Base-by-base conservation (phyloP, 2,329 filamentous ascomycete genomes). In the Talaromyces amestolkiae region DNA sequence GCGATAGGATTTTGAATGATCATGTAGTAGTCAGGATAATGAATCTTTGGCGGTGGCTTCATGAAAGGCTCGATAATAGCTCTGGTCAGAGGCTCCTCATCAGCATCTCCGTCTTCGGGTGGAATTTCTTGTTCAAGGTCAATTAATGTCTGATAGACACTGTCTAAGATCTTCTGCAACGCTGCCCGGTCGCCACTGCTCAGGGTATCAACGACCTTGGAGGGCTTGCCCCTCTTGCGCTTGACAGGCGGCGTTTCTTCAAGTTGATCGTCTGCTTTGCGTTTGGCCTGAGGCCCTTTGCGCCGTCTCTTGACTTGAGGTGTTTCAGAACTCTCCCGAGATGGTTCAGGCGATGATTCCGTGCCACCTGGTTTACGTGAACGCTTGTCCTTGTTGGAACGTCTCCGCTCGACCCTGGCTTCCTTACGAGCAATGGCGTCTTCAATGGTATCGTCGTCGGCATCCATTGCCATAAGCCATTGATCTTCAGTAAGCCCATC, bases 401-500 rank as follows among this genome's bases (percentile, higher is more conserved):
- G 88, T 41, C 93, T 89, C 76, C 89, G 91, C 68, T 92, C 91
- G 69, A 93, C 92, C 62, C 91, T 88, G 4, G 92, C 92, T 75
- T 93, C 89, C 74, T 97, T 98, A 47, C 95, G 89, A 41, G 91
- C 91, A 43, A 96, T 93, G 2, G 95, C 95, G 63, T 92, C 93
- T 75, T 98, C 95, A 35, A 97, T 93, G 0, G 88, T 89, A 75
- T 99, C 95, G 1, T 99, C 95, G 60, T 97, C 93, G 67, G 96
- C 94, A 75, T 99, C 95, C 37, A 99, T 94, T 63, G 95, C 95
- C 83, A 97, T 94, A 61, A 98, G 86, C 95, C 95, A 99, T 78
- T 99, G 96, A 81, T 99, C 95, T 80, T 99, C 96, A 0, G 95
- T 98, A 35, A 99, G 87, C 61, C 96, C 95, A 74, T 99, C 95